Conservation (phyloP, 371 early-diverging fungal species). For the Blakeslea trispora region DNA sequence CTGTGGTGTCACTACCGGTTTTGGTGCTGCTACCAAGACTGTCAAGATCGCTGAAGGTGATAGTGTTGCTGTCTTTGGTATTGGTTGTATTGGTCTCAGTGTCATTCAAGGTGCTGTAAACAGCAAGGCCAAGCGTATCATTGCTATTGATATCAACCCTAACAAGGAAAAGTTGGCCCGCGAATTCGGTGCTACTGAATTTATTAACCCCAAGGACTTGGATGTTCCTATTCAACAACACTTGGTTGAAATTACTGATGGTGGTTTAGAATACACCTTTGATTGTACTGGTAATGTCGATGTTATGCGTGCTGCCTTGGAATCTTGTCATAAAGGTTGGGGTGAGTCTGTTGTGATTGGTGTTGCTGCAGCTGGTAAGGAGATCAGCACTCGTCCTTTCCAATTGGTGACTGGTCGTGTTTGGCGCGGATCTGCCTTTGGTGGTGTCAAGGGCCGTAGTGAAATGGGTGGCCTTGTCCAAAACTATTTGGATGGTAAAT, state of each 20-base stretch:
- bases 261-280: slow-evolving; percentile 95
- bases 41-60: slow-evolving; percentile 86
- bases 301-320: slow-evolving; percentile 94
- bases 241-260: slow-evolving; percentile 89
- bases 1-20: slow-evolving; percentile 96
- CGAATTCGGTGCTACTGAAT: slow-evolving; percentile 92
- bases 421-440: slow-evolving; percentile 97
- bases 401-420: slow-evolving; percentile 92
- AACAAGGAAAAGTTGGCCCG: slow-evolving; percentile 73
- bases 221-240: slow-evolving; percentile 81
- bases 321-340: slow-evolving; percentile 94
- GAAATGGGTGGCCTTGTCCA: slow-evolving; percentile 90
- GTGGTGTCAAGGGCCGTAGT: slow-evolving; percentile 93
- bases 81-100: slow-evolving; percentile 93
- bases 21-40: slow-evolving; percentile 92
- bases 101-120: slow-evolving; percentile 87
- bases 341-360: slow-evolving; percentile 88
- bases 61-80: slow-evolving; percentile 89
- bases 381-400: slow-evolving; percentile 93
- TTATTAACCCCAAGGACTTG: slow-evolving; percentile 83
- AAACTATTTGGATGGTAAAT: slow-evolving; percentile 77
- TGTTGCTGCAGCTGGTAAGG: slow-evolving; percentile 92
- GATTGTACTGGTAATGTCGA: slow-evolving; percentile 92
- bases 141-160: slow-evolving; percentile 91
- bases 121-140: slow-evolving; percentile 80